phyloP scores from a whole-genome alignment of 306 rosid genomes.

The Prunus mume region DNA sequence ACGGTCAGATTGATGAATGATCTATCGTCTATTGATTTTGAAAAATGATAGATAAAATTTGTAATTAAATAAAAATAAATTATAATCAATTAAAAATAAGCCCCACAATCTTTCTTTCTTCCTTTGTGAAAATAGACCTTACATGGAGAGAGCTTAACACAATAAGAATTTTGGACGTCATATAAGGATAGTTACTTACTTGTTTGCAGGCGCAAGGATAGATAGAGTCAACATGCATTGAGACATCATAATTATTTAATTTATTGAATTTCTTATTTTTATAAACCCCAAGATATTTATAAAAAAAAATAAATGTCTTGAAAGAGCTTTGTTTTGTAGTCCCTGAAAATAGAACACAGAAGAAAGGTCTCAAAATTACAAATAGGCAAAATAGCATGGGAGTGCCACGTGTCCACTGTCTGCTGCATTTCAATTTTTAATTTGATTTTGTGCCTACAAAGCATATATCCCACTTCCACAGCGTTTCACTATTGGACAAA shows the following conservation, averaged over 20 bases:
- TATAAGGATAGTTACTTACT: background rate
- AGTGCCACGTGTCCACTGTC: background rate
- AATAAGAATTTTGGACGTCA: too few species aligned
- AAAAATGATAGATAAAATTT: too few species aligned
- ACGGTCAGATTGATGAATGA: too few species aligned
- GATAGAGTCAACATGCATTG: background rate
- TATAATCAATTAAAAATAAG: too few species aligned
- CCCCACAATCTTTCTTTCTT: too few species aligned
- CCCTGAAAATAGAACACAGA: too few species aligned
- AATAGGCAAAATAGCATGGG: background rate
- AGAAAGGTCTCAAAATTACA: background rate
- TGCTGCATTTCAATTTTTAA: background rate
- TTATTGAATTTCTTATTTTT: background rate
- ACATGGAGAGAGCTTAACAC: too few species aligned
- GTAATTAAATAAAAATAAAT: too few species aligned
- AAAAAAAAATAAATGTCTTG: background rate
- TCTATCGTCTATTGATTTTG: too few species aligned
- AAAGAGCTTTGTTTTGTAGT: background rate
- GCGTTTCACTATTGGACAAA: conserved; percentile 3
- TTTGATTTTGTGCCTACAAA: background rate
- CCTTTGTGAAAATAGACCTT: too few species aligned
- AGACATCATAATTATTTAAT: background rate
- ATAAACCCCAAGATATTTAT: background rate
- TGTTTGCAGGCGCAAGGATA: background rate
- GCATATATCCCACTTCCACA: conserved; percentile 6